phyloP scores from a whole-genome alignment of 2,329 filamentous ascomycete species.

The Fusarium incarnatum region DNA sequence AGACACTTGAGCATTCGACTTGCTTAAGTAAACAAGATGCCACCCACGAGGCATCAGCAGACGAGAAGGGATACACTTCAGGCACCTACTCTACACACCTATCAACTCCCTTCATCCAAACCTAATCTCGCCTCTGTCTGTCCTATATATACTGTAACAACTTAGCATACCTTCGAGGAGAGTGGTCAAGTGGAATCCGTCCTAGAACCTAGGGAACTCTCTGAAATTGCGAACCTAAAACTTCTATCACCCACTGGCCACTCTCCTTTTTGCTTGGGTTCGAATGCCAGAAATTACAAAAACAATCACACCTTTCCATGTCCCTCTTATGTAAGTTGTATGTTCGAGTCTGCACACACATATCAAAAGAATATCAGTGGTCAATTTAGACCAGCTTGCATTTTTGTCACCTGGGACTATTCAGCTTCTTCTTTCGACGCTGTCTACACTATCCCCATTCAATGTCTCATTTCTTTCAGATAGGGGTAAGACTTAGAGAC shows the following conservation, averaged over 20 bases:
- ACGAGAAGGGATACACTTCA: background rate
- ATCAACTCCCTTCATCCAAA: background rate
- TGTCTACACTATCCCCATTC: too few relatives aligned
- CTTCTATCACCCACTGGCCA: background rate
- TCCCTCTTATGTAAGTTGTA: accelerated
- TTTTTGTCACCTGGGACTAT: too few relatives aligned
- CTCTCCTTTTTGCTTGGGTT: background rate
- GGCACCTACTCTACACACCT: background rate
- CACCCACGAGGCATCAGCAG: background rate
- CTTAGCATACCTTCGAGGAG: background rate
- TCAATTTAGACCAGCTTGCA: too few relatives aligned
- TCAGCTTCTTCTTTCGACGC: too few relatives aligned
- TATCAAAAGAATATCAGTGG: too few relatives aligned
- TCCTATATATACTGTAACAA: background rate
- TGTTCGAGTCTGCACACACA: too few relatives aligned
- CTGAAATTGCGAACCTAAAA: background rate
- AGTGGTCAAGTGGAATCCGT: background rate
- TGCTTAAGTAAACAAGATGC: background rate
- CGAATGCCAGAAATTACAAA: background rate
- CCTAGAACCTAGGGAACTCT: background rate
- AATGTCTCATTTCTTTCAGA: accelerated
- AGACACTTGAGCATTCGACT: background rate
- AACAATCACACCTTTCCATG: background rate
- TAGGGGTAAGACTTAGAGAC: too few relatives aligned
- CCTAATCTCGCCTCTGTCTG: background rate